phyloP scores from a whole-genome alignment of 2,329 filamentous ascomycete genomes.

The Coniella lustricola region DNA sequence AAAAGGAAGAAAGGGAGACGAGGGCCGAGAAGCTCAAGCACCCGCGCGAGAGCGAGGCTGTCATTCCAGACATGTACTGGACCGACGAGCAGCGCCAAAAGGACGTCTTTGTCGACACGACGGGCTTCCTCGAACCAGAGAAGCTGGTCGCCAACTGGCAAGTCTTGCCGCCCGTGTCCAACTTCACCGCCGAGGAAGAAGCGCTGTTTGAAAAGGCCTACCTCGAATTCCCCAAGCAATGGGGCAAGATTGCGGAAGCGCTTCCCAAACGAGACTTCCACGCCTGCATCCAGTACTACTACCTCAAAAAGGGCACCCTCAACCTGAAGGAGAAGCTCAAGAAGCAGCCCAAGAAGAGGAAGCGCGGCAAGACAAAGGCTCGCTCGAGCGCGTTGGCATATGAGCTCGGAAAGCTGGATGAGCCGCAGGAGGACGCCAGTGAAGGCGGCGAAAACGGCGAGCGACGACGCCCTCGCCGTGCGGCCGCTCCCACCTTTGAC shows the following conservation, averaged over 20 bases:
- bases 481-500: slow-evolving; percentile 65
- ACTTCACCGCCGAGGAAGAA: slow-evolving; percentile 66
- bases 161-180: slow-evolving; percentile 64
- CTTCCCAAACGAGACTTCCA: slow-evolving; percentile 65
- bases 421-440: slow-evolving; percentile 47
- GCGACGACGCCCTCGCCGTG: slow-evolving; percentile 52
- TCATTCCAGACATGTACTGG: slow-evolving; percentile 64
- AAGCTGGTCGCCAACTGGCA: slow-evolving; percentile 64
- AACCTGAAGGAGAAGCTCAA: slow-evolving; percentile 72
- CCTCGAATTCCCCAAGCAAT: slow-evolving; percentile 72
- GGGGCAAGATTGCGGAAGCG: slow-evolving; percentile 67
- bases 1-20: slow-evolving; percentile 59
- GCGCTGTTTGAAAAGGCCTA: slow-evolving; percentile 68
- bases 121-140: slow-evolving; percentile 57
- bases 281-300: slow-evolving; percentile 80
- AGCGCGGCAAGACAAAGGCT: slow-evolving; percentile 49
- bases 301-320: slow-evolving; percentile 67
- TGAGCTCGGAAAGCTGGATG: slow-evolving; percentile 55
- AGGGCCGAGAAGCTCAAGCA: slow-evolving; percentile 61
- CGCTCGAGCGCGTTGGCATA: slow-evolving; percentile 59
- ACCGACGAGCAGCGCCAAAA: slow-evolving; percentile 51
- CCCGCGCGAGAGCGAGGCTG: slow-evolving; percentile 57
- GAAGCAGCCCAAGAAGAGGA: slow-evolving; percentile 52
- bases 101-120: slow-evolving; percentile 56
- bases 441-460: slow-evolving; percentile 55